Evolutionary conservation across 176 grass and related monocot genomes (phyloP).

Genomic region (Oryza meridionalis): DNA sequence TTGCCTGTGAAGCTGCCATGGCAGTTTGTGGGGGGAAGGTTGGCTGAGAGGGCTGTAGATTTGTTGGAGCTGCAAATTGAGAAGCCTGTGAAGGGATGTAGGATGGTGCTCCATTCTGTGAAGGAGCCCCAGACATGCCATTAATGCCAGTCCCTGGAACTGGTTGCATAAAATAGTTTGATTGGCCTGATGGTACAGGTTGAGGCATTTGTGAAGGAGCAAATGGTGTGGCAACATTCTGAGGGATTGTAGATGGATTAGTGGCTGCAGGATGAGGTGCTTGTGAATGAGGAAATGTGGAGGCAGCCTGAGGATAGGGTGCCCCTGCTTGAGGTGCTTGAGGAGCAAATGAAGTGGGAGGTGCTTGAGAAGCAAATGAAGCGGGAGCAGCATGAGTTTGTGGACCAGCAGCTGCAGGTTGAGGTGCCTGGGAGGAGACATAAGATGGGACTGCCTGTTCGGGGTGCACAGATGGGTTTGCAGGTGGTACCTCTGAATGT

Average conservation of each 20-base stretch:
- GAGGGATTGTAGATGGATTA: conserved; percentile 36
- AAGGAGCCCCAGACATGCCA: conserved; percentile 30
- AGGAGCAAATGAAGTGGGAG: conserved; percentile 34
- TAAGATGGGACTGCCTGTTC: conserved; percentile 39
- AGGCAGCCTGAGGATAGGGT: conserved; percentile 38
- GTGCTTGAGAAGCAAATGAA: too few relatives aligned
- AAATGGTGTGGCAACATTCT: conserved; percentile 41
- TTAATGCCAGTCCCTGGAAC: conserved; percentile 18
- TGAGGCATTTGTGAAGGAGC: conserved; percentile 39
- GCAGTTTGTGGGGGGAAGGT: conserved; percentile 46
- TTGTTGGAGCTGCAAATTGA: conserved; percentile 43
- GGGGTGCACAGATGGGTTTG: conserved; percentile 24
- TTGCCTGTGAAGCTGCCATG: conserved; percentile 29
- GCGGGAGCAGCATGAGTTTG: conserved; percentile 14
- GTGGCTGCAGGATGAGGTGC: conserved; percentile 31
- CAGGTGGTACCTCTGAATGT: conserved; percentile 30
- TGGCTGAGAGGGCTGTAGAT: conserved; percentile 48
- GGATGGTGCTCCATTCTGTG: conserved; percentile 48
- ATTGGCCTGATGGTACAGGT: conserved; percentile 28
- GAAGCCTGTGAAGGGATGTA: conserved; percentile 46
- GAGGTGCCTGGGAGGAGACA: conserved; percentile 39
- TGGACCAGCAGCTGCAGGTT: conserved; percentile 23
- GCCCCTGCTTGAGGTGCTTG: conserved; percentile 28
- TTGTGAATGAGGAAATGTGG: conserved; percentile 38
- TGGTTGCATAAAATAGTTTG: conserved; percentile 38